A percentile compares a stretch with the other conserved stretches of the same genome.
These are phyloP conservation scores for Hortaea werneckii DNA, from an alignment of 2,329 filamentous ascomycete genomes.

Conservation along the genomic window DNA sequence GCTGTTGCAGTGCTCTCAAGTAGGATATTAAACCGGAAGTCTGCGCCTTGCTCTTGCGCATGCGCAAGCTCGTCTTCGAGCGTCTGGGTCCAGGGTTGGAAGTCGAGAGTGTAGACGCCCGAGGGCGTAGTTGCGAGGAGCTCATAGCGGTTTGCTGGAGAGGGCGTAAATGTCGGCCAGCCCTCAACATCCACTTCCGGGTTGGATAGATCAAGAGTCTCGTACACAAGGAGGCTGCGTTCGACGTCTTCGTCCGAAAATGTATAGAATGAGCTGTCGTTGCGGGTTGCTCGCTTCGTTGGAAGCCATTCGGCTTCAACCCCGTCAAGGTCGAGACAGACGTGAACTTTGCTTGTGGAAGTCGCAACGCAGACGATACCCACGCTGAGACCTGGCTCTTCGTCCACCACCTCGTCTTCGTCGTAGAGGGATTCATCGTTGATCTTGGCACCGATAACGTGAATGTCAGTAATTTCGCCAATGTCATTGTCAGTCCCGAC, in stretches of 20 bases:
- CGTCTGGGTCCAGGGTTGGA: conserved; percentile 46
- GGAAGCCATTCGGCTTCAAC: conserved; percentile 56
- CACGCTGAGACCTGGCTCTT: conserved; percentile 42
- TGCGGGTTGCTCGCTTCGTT: conserved; percentile 16
- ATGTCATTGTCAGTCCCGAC: conserved; percentile 41
- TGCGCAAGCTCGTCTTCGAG: conserved; percentile 48
- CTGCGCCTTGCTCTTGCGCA: conserved; percentile 41
- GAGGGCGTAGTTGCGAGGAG: conserved; percentile 48
- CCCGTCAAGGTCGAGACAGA: conserved; percentile 52
- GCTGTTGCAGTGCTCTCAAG: conserved; percentile 41
- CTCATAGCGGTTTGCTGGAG: conserved; percentile 46
- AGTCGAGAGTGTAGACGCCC: conserved; percentile 45
- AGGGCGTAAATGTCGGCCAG: conserved; percentile 48
- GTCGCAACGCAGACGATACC: conserved; percentile 50
- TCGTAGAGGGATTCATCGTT: conserved; percentile 44
- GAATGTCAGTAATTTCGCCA: conserved; percentile 51
- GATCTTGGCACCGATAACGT: conserved; percentile 45
- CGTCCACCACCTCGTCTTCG: conserved; percentile 32
- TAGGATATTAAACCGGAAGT: conserved; percentile 47
- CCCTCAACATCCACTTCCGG: conserved; percentile 12
- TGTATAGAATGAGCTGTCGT: neutral
- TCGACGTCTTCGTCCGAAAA: conserved; percentile 11
- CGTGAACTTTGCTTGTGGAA: conserved; percentile 44
- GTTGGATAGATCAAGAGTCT: conserved; percentile 28
- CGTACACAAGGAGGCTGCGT: conserved; percentile 28